A percentile compares a stretch with the other conserved stretches of the same genome.
phyloP scores from a whole-genome alignment of 768 basidiomycete species.

The Boletus pseudopeckii region DNA sequence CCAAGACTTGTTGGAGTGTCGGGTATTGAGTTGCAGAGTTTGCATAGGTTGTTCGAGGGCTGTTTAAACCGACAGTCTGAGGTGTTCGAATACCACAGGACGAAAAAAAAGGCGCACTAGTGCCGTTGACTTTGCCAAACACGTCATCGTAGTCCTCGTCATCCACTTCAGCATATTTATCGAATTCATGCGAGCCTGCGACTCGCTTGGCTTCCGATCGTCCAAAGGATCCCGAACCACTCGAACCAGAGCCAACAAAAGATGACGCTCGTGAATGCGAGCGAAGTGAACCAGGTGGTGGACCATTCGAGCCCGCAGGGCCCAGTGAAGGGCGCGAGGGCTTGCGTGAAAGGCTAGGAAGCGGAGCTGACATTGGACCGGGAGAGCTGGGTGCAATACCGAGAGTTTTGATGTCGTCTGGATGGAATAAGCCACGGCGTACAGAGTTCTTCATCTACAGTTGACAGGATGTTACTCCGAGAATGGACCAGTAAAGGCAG shows the following conservation, averaged over 20 bases:
- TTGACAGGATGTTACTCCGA: not conserved
- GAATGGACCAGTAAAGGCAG: not conserved
- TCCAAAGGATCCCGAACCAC: constrained; percentile 55
- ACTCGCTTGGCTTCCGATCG: constrained; percentile 57
- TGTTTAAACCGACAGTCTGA: constrained; percentile 28
- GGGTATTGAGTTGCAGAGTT: constrained; percentile 80
- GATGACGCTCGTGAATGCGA: constrained; percentile 63
- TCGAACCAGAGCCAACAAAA: constrained; percentile 40
- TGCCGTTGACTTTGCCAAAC: constrained; percentile 73
- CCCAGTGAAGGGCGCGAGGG: constrained; percentile 53
- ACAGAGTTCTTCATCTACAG: constrained; percentile 64
- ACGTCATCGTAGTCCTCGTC: constrained; percentile 95
- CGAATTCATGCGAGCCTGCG: constrained; percentile 61
- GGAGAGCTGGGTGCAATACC: constrained; percentile 51
- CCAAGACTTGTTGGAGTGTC: constrained; percentile 89
- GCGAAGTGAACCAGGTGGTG: constrained; percentile 27
- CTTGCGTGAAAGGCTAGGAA: constrained; percentile 53
- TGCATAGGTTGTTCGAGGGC: constrained; percentile 59
- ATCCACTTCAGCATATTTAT: constrained; percentile 85
- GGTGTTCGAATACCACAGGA: not conserved
- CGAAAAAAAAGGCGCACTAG: constrained; percentile 46
- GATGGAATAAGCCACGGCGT: constrained; percentile 79
- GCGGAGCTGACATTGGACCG: constrained; percentile 65
- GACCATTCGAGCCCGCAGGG: constrained; percentile 35
- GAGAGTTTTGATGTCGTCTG: constrained; percentile 82